A percentile compares a stretch with the other conserved stretches of the same genome.
phyloP scores from a whole-genome alignment of 1,284 basidiomycete genomes.

The Tetrapyrgos nigripes region DNA sequence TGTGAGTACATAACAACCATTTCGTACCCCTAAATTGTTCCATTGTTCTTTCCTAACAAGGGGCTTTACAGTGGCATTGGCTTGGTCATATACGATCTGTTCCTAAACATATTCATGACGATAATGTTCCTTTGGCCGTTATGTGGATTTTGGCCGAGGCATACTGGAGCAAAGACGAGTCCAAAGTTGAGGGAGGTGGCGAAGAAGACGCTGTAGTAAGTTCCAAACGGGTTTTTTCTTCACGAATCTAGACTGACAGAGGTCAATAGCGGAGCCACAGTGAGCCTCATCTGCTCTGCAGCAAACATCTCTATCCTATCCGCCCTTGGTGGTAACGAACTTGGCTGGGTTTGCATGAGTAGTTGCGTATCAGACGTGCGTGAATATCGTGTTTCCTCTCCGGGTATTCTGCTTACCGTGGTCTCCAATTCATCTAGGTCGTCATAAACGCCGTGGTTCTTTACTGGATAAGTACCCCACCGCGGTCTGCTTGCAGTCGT shows the following conservation, averaged over 20 bases:
- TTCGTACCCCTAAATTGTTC: neutral
- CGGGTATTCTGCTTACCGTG: too few species aligned
- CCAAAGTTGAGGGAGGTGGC: conserved; percentile 10
- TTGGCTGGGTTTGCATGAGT: conserved; percentile 16
- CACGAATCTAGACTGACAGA: neutral
- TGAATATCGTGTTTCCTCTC: neutral
- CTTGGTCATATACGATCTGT: conserved; percentile 12
- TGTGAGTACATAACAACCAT: conserved; percentile 1
- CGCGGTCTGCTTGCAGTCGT: neutral
- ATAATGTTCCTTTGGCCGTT: conserved; percentile 17
- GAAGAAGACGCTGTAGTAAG: conserved; percentile 13
- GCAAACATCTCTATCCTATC: conserved; percentile 12
- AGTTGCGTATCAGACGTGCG: conserved; percentile 15
- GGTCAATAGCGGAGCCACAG: conserved; percentile 9
- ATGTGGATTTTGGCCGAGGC: conserved; percentile 8
- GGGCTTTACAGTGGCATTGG: conserved; percentile 5
- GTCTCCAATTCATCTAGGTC: neutral
- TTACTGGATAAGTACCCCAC: neutral
- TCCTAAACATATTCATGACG: conserved; percentile 14
- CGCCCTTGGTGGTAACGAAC: conserved; percentile 8
- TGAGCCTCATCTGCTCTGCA: conserved; percentile 13
- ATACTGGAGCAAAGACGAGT: conserved; percentile 8
- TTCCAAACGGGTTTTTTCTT: neutral
- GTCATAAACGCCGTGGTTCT: neutral
- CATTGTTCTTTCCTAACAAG: neutral